Evolutionary conservation across 176 grass and related monocot genomes (phyloP).

Genomic region (Alopecurus myosuroides): DNA sequence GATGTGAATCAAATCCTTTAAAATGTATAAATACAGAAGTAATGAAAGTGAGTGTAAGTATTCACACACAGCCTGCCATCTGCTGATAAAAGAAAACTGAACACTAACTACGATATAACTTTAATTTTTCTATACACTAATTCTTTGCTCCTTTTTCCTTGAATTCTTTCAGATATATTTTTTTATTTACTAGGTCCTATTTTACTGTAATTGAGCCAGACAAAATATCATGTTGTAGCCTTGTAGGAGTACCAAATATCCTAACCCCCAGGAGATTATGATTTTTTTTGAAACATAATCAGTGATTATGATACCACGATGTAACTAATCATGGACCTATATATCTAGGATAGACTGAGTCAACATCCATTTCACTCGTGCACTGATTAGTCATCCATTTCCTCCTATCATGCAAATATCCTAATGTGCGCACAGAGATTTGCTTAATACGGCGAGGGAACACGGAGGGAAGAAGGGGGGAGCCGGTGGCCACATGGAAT

Average conservation of each 20-base stretch:
- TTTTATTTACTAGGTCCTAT: no score
- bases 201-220: no score
- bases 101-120: background rate
- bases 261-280: background rate
- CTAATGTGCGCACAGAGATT: background rate
- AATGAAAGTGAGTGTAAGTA: no score
- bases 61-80: no score
- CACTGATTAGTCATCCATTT: background rate
- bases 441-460: no score
- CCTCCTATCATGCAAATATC: background rate
- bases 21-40: no score
- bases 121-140: no score
- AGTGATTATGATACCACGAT: background rate
- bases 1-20: background rate
- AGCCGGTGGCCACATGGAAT: no score
- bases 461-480: no score
- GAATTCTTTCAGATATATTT: background rate
- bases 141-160: background rate
- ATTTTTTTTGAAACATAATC: no score
- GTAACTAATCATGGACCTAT: background rate
- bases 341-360: background rate
- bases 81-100: background rate
- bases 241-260: no score
- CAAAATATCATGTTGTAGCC: no score
- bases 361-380: conserved; percentile 25